A percentile compares a stretch with the other conserved stretches of the same genome.
phyloP scores from a whole-genome alignment of 176 grass and related monocot genomes.

The Paspalum vaginatum region DNA sequence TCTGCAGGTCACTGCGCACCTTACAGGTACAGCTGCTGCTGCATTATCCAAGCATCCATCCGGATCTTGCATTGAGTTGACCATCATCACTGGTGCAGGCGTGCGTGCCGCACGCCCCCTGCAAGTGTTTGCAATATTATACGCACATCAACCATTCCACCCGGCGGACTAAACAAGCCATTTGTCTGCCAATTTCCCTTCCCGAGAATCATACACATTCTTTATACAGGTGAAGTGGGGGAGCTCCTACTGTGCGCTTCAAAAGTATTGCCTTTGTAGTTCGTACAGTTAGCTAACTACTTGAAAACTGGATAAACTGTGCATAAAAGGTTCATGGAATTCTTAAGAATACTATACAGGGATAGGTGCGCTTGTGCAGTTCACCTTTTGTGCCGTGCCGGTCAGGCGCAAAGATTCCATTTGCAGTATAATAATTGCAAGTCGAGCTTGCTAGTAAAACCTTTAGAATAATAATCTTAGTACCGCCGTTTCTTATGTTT shows the following conservation, averaged over 20 bases:
- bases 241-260: not conserved
- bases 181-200: slow-evolving; percentile 27
- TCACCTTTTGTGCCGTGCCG: slow-evolving; percentile 25
- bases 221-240: slow-evolving; percentile 27
- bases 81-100: slow-evolving; percentile 23
- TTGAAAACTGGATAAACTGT: slow-evolving; percentile 34
- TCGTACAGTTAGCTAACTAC: slow-evolving; percentile 37
- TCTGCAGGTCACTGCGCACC: slow-evolving; percentile 10
- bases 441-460: not conserved
- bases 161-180: slow-evolving; percentile 32
- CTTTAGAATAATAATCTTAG: slow-evolving; percentile 4
- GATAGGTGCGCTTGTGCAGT: not conserved
- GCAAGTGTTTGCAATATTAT: slow-evolving; percentile 25
- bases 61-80: slow-evolving; percentile 40
- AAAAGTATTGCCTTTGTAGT: slow-evolving; percentile 42
- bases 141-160: slow-evolving; percentile 15
- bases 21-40: not conserved
- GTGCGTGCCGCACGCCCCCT: slow-evolving; percentile 37
- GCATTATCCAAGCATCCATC: not conserved
- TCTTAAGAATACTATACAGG: slow-evolving; percentile 14
- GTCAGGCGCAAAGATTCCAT: slow-evolving; percentile 11
- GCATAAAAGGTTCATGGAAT: slow-evolving; percentile 12
- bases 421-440: not conserved
- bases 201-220: slow-evolving; percentile 35
- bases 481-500: not conserved